phyloP scores from a whole-genome alignment of 1,139 yeast species.

The Saccharomycopsis hybrid region DNA sequence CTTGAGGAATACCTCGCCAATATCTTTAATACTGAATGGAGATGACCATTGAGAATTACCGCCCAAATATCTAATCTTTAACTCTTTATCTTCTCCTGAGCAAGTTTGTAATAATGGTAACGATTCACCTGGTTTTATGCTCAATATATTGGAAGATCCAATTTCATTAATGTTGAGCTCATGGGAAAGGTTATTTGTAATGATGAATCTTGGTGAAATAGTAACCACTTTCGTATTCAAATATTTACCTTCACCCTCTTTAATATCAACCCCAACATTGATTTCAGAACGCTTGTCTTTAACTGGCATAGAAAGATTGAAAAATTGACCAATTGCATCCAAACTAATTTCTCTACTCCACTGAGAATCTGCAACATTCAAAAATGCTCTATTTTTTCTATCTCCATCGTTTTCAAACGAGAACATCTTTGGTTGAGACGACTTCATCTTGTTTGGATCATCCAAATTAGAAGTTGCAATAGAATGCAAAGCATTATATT shows the following conservation, averaged over 20 bases:
- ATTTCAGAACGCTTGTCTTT: constrained; percentile 53
- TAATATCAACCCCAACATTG: constrained; percentile 66
- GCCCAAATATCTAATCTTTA: constrained; percentile 54
- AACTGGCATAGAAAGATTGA: constrained; percentile 56
- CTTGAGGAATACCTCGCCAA: constrained; percentile 76
- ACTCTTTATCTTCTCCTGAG: constrained; percentile 40
- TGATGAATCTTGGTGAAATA: constrained; percentile 74
- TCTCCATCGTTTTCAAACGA: constrained; percentile 63
- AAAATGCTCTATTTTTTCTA: constrained; percentile 60
- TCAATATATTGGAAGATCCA: constrained; percentile 46
- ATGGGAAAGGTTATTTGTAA: constrained; percentile 55
- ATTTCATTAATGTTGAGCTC: constrained; percentile 62
- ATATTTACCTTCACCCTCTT: constrained; percentile 87
- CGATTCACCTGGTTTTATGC: constrained; percentile 43
- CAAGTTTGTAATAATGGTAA: constrained; percentile 43
- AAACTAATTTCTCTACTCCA: constrained; percentile 76
- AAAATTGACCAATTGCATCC: constrained; percentile 83
- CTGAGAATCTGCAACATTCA: constrained; percentile 64
- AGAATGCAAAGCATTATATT: constrained; percentile 44
- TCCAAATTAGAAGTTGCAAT: constrained; percentile 27
- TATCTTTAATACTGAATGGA: constrained; percentile 75
- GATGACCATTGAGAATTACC: constrained; percentile 73
- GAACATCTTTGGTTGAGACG: constrained; percentile 67
- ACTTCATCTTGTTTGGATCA: constrained; percentile 28
- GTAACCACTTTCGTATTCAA: constrained; percentile 71